phyloP scores from a whole-genome alignment of 495 filamentous ascomycete species.

The Neurospora discreta region DNA sequence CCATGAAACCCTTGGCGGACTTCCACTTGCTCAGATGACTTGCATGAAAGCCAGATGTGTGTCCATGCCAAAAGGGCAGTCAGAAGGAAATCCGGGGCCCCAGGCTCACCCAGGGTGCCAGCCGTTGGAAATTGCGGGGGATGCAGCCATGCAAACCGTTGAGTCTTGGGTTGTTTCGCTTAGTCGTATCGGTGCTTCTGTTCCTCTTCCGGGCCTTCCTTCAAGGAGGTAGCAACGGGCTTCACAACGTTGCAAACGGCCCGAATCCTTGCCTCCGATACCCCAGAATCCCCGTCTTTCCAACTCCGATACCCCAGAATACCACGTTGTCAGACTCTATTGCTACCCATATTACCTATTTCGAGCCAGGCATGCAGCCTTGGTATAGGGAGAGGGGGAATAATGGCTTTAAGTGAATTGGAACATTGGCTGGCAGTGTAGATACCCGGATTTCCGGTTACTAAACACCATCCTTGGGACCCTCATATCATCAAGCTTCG shows the following conservation, averaged over 20 bases:
- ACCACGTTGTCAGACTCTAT: not conserved
- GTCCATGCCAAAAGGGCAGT: not conserved
- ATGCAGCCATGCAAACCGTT: not conserved
- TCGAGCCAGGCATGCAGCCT: not conserved
- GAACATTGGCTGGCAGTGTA: not conserved
- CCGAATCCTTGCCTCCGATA: not conserved
- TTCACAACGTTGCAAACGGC: not conserved
- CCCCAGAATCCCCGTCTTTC: not conserved
- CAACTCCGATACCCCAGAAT: not conserved
- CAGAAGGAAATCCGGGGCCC: not conserved
- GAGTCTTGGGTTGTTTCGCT: not conserved
- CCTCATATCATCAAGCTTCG: not conserved
- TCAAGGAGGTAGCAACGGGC: not conserved
- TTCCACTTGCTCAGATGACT: not conserved
- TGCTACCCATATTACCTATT: not conserved
- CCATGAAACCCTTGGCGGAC: not conserved
- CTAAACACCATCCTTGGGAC: not conserved
- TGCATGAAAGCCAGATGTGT: not conserved
- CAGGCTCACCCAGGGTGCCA: not conserved
- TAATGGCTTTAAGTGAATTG: not conserved
- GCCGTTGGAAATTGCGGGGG: not conserved
- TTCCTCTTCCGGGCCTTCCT: not conserved
- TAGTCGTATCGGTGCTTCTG: conserved; percentile 4
- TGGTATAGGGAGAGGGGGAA: not conserved
- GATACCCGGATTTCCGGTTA: not conserved